Conservation (phyloP, 495 filamentous ascomycete genomes). For the Tuber magnatum region DNA sequence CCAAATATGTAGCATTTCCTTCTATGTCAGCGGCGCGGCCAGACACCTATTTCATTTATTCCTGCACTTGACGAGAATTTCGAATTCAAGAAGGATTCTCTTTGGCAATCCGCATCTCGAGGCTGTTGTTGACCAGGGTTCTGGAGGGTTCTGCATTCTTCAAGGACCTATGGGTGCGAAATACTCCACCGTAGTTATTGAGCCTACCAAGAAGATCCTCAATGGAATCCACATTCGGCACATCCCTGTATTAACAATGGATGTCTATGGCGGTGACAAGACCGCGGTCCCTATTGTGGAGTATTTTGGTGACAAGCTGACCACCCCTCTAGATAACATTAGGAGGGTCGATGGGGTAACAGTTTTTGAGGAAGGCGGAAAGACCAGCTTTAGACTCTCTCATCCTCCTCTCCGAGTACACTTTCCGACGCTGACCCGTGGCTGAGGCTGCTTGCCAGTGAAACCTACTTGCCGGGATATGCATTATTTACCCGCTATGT, state of each 20-base stretch:
- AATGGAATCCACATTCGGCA: slow-evolving; percentile 81
- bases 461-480: slow-evolving; percentile 77
- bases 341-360: slow-evolving; percentile 68
- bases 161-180: slow-evolving; percentile 90
- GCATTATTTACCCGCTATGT: slow-evolving; percentile 94
- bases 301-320: slow-evolving; percentile 45
- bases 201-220: slow-evolving; percentile 87
- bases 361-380: slow-evolving; percentile 63
- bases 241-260: slow-evolving; percentile 66
- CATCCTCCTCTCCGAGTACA: slow-evolving; percentile 54
- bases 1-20: no score
- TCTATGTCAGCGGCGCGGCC: no score
- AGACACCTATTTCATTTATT: no score
- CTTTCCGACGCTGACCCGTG: slow-evolving; percentile 73
- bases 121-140: slow-evolving; percentile 89
- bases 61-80: no score
- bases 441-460: slow-evolving; percentile 84
- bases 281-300: slow-evolving; percentile 73
- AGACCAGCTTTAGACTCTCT: slow-evolving; percentile 74
- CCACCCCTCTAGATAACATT: slow-evolving; percentile 70
- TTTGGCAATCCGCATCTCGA: slow-evolving; percentile 96
- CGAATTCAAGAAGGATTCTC: slow-evolving; percentile 94
- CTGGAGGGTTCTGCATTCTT: slow-evolving; percentile 76
- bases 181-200: slow-evolving; percentile 79
- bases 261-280: slow-evolving; percentile 72